These are phyloP conservation scores for Lachancea thermotolerans DNA, from an alignment of 805 yeast genomes.

Conservation along the genomic window DNA sequence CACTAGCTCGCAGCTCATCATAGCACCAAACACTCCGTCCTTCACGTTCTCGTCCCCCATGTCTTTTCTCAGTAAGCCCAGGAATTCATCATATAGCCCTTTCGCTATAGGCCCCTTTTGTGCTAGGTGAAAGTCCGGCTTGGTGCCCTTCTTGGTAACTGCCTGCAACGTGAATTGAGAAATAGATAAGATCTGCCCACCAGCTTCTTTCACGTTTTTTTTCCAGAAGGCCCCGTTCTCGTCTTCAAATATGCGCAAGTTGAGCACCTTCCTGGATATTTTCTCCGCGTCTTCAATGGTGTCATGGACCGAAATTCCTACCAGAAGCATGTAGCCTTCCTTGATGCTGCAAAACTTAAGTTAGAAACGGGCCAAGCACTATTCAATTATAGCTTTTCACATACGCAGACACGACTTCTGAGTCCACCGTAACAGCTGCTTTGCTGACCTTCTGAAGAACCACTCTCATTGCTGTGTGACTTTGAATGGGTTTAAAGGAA, in stretches of 20 bases:
- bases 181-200: conserved; percentile 74
- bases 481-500: no score
- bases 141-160: conserved; percentile 79
- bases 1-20: conserved; percentile 88
- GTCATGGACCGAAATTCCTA: conserved; percentile 79
- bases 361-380: neutral
- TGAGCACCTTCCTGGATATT: conserved; percentile 58
- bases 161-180: conserved; percentile 92
- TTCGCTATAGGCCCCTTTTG: conserved; percentile 64
- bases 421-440: conserved; percentile 85
- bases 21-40: conserved; percentile 91
- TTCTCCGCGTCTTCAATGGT: conserved; percentile 65
- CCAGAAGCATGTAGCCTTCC: conserved; percentile 70
- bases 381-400: conserved; percentile 11
- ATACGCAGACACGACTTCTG: conserved; percentile 57
- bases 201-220: conserved; percentile 52
- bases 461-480: conserved; percentile 66
- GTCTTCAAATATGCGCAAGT: conserved; percentile 69
- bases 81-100: conserved; percentile 42
- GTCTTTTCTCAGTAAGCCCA: conserved; percentile 40
- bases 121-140: conserved; percentile 91
- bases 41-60: conserved; percentile 60
- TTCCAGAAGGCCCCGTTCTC: conserved; percentile 73
- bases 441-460: conserved; percentile 84
- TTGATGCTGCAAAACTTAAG: conserved; percentile 37